Evolutionary conservation across 192 early-diverging fungal genomes (phyloP).

Genomic region (Backusella luteola): DNA sequence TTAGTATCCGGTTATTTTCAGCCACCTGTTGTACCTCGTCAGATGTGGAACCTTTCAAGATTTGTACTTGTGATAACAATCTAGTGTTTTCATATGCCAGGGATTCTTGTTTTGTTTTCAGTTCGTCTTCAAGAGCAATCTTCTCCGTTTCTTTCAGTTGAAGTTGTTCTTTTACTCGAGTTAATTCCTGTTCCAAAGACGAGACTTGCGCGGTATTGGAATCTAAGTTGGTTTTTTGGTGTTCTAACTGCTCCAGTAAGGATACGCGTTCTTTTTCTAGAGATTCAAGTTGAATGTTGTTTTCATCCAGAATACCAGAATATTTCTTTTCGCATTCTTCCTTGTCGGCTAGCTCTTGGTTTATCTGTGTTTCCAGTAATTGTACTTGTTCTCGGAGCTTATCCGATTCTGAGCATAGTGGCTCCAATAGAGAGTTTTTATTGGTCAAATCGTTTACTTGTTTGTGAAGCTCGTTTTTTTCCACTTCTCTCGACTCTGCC

Average conservation of each 20-base stretch:
- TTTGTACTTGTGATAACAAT: constrained; percentile 2
- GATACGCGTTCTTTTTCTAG: background rate
- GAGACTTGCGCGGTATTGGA: background rate
- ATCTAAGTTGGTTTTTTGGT: background rate
- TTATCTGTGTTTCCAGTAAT: background rate
- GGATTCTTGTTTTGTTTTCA: background rate
- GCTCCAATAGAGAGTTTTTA: background rate
- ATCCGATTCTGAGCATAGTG: constrained; percentile 6
- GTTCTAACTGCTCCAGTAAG: background rate
- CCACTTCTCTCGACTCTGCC: background rate
- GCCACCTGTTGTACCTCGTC: constrained; percentile 4
- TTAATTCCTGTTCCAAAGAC: background rate
- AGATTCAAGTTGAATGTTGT: background rate
- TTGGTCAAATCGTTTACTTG: background rate
- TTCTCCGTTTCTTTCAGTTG: background rate
- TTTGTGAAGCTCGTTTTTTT: background rate
- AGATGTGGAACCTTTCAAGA: constrained; percentile 1
- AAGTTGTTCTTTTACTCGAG: background rate
- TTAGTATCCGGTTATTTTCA: background rate
- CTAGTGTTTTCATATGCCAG: background rate
- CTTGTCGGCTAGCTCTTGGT: background rate
- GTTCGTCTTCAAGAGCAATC: background rate
- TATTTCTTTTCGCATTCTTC: background rate
- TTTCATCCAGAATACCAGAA: background rate
- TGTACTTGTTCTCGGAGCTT: background rate